Evolutionary conservation across 1,284 basidiomycete species (phyloP), one percentile per base, ranked within the genome.

Genomic region (Termitomyces sp.): DNA sequence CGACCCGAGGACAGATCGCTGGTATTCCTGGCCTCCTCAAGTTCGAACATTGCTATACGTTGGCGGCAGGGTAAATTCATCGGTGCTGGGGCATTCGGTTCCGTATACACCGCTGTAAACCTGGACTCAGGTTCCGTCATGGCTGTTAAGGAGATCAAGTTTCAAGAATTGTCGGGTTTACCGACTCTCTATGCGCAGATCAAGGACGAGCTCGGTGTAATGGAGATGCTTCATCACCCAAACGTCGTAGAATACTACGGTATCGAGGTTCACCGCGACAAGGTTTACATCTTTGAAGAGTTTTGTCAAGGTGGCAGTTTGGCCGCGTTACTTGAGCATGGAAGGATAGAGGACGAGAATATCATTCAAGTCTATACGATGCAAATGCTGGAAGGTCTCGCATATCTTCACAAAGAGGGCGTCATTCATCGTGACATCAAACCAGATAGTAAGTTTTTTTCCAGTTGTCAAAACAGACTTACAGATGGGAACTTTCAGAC

Each of bases 41-140:
- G 88, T 46, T 95, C 93, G 43, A 97, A 96, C 62, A 93, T 99
- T 56, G 93, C 94, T 3, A 90, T 99, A 58, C 86, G 93, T 30
- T 99, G 97, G 97, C 97, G 99, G 70, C 97, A 99, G 70, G 95
- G 96, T 31, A 86, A 90, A 50, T 98, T 97, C 72, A 97, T 99
- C 62, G 97, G 97, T 46, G 88, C 94, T 31, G 97, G 97, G 19
- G 96, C 97, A 8, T 98, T 97, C 66, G 95, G 95, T 18, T 93
- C 89, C 10, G 97, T 99, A n/a, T 99, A 99, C 68, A 81, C 93
- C 39, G 97, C 95, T 18, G 91, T 99, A 72, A 99, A 99, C 67
- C 80, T 99, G 54, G 97, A 99, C 67, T 90, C 93, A 1, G 94
- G 96, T 46, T 91, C 91, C 34, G 85, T 98, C 53, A 98, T 99